Evolutionary conservation across 306 rosid genomes (phyloP).

Genomic region (Rosa persica): DNA sequence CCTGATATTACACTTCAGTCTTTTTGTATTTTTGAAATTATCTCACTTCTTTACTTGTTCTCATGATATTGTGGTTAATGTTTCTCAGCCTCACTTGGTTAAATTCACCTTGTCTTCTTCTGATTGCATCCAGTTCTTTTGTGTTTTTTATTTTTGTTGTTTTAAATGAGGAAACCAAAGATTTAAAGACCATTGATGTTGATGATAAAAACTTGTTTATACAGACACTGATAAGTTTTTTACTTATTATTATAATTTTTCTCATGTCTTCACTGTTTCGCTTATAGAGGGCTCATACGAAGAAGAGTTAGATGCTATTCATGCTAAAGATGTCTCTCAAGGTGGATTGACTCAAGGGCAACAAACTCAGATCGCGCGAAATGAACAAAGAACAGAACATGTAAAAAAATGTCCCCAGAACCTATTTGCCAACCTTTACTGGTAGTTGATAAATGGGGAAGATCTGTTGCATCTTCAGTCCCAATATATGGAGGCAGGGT

Average conservation of each 20-base stretch:
- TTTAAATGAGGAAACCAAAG: neutral
- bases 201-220: neutral
- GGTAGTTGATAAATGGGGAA: neutral
- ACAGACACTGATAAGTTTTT: neutral
- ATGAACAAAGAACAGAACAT: slow-evolving; percentile 88
- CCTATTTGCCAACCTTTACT: neutral
- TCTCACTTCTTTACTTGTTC: neutral
- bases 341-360: slow-evolving; percentile 99
- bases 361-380: slow-evolving; percentile 94
- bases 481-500: neutral
- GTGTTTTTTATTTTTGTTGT: neutral
- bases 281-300: slow-evolving; percentile 82
- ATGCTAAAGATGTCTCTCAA: slow-evolving; percentile 90
- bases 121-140: neutral
- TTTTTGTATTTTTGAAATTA: neutral
- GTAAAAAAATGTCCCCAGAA: slow-evolving; percentile 26
- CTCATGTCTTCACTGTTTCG: slow-evolving; percentile 11
- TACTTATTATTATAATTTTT: neutral
- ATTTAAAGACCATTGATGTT: neutral
- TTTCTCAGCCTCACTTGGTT: neutral
- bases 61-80: neutral
- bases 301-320: slow-evolving; percentile 91
- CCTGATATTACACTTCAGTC: neutral
- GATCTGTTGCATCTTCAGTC: neutral
- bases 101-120: neutral